These are phyloP conservation scores for Volutella citrinella DNA, from an alignment of 2,329 filamentous ascomycete species.

Conservation along the genomic window DNA sequence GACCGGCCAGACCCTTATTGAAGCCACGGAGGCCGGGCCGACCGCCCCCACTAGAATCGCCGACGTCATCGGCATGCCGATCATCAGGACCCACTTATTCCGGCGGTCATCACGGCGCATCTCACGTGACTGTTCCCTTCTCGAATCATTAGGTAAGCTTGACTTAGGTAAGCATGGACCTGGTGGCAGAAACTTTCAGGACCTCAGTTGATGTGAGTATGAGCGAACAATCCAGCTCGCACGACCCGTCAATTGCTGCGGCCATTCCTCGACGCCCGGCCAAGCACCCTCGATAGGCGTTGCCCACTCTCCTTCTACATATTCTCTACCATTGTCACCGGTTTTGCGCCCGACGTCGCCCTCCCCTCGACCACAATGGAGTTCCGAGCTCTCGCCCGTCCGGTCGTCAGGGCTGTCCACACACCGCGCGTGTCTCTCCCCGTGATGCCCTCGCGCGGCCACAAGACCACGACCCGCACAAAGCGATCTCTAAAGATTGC, in stretches of 20 bases:
- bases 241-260: conserved; percentile 21
- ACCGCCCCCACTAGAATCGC: too few relatives aligned
- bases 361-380: conserved; percentile 38
- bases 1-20: conserved; percentile 17
- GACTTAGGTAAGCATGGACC: too few relatives aligned
- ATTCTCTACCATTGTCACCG: too few relatives aligned
- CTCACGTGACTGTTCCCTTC: rapidly evolving
- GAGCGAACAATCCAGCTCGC: conserved; percentile 14
- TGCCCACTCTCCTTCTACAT: conserved; percentile 1
- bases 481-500: conserved; percentile 57
- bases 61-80: conserved; percentile 21
- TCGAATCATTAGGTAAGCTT: conserved; percentile 12
- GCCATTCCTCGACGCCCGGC: conserved; percentile 20
- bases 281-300: conserved; percentile 12
- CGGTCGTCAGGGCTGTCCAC: conserved; percentile 32
- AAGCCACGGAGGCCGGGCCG: conserved; percentile 10
- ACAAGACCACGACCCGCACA: conserved; percentile 52
- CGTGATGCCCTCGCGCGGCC: conserved; percentile 34
- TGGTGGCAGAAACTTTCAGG: conserved; percentile 27
- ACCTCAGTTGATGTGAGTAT: conserved; percentile 16
- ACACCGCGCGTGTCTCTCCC: conserved; percentile 23
- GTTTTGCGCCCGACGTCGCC: too few relatives aligned
- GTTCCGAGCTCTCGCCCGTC: conserved; percentile 33
- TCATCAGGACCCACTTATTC: background rate
- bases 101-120: conserved; percentile 11